Base-by-base conservation (phyloP, 805 yeast species). In the Lachancea nothofagi region DNA sequence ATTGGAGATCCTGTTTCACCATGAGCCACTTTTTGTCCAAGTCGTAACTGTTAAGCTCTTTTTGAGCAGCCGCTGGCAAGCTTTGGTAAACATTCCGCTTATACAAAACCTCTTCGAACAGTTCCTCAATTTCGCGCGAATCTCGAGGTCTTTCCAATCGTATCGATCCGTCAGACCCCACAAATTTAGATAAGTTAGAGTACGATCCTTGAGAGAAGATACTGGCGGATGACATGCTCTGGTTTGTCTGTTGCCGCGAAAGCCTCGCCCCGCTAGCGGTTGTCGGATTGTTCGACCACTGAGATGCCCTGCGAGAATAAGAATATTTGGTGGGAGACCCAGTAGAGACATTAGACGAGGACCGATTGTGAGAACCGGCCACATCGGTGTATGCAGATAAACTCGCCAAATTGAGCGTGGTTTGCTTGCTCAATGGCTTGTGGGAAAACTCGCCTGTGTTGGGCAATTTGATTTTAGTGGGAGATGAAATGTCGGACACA, bases 1-100 rank as follows among this genome's bases (percentile, higher is more conserved):
- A 75, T 33, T 85, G 71, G 18, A 82, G 78, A 59, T 88, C 96
- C 59, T 89, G 97, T 48, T 83, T 78, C 29, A 89, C 81, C 48
- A 89, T 71, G 81, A 85, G 79, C 95, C 96, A 88, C 62, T 90
- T 90, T 52, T 87, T 85, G 35, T 82, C 85, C 0, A 76, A 66
- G 30, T 83, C 75, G 55, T 83, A 88, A 49, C 73, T 74, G 53
- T 77, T 70, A 83, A 90, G 78, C 54, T 85, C 93, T 41, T 69
- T 73, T 48, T 80, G 79, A 3, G 93, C 95, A 37, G 74, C 75
- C 19, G 75, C 76, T 0, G 96, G 85, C 23, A 83, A 65, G 29
- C 71, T 64, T 45, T 71, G 77, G 62, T 86, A 83, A 13, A 60
- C 54, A 57, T 89, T 94, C 53, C 96, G 75, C 50, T 79, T 78